phyloP scores from a whole-genome alignment of 208 protist genomes.

The Ichthyophonus hoferi region DNA sequence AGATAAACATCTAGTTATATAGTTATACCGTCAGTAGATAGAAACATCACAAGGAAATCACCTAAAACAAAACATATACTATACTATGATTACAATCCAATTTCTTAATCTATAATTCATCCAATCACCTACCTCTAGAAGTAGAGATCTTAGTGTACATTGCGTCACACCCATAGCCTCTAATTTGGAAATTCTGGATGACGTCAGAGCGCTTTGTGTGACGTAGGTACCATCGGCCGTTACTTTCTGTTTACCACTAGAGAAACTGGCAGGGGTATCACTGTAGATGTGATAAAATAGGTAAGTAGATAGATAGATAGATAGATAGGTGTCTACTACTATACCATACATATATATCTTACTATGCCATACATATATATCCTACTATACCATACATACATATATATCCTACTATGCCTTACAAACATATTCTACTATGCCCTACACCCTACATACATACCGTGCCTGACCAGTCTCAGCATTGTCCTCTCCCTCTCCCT shows the following conservation, averaged over 20 bases:
- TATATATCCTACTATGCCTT: not conserved
- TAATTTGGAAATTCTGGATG: not conserved
- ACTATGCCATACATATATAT: slow-evolving; percentile 11
- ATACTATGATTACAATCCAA: too few species aligned
- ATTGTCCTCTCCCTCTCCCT: not conserved
- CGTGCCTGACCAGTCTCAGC: not conserved
- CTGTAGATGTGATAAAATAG: not conserved
- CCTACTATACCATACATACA: too few species aligned
- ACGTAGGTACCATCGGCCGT: slow-evolving; percentile 82
- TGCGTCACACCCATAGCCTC: not conserved
- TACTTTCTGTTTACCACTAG: slow-evolving; percentile 34
- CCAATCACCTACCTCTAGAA: not conserved
- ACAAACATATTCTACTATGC: too few species aligned
- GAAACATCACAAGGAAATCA: too few species aligned
- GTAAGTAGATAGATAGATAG: too few species aligned
- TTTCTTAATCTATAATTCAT: too few species aligned
- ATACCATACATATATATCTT: too few species aligned
- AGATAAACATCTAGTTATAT: too few species aligned
- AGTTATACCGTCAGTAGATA: too few species aligned
- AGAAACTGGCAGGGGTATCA: not conserved
- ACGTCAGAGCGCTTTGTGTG: slow-evolving; percentile 58
- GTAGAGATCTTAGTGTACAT: not conserved
- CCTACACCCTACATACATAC: too few species aligned
- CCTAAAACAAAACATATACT: too few species aligned
- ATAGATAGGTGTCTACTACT: not conserved